Evolutionary conservation across 2,329 filamentous ascomycete genomes (phyloP).

Genomic region (Chaetoscypha palmicola): DNA sequence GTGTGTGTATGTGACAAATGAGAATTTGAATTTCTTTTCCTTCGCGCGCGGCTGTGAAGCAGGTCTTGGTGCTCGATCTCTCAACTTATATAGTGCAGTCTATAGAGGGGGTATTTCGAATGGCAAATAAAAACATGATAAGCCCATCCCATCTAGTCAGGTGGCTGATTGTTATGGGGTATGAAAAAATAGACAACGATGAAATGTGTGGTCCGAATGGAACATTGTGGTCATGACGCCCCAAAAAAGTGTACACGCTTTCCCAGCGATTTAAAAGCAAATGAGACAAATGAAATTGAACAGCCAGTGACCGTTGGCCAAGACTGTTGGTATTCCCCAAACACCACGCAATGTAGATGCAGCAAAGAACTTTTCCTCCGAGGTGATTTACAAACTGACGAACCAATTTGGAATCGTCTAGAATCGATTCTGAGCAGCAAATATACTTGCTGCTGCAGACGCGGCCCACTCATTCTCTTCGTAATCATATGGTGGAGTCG

Average conservation of each 20-base stretch:
- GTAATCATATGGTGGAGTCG: conserved; percentile 90
- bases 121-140: neutral
- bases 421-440: conserved; percentile 61
- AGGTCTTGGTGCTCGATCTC: conserved; percentile 15
- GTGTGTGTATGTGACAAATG: conserved; percentile 1
- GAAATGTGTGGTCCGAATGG: neutral
- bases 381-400: conserved; percentile 27
- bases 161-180: neutral
- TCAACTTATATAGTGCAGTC: conserved; percentile 4
- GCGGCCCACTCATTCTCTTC: conserved; percentile 90
- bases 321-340: conserved; percentile 15
- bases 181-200: neutral
- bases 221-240: conserved; percentile 1
- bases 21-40: conserved; percentile 3
- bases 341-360: conserved; percentile 32
- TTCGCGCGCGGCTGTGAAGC: conserved; percentile 21
- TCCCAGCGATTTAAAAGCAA: neutral
- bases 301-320: conserved; percentile 13
- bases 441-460: conserved; percentile 73
- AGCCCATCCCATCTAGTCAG: neutral
- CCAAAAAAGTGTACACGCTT: conserved; percentile 1
- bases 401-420: conserved; percentile 28
- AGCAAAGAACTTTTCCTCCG: conserved; percentile 29
- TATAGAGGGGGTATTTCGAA: conserved; percentile 2
- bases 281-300: conserved; percentile 1